Evolutionary conservation across 179 eudicot species (phyloP).

Genomic region (Spergularia azorica): DNA sequence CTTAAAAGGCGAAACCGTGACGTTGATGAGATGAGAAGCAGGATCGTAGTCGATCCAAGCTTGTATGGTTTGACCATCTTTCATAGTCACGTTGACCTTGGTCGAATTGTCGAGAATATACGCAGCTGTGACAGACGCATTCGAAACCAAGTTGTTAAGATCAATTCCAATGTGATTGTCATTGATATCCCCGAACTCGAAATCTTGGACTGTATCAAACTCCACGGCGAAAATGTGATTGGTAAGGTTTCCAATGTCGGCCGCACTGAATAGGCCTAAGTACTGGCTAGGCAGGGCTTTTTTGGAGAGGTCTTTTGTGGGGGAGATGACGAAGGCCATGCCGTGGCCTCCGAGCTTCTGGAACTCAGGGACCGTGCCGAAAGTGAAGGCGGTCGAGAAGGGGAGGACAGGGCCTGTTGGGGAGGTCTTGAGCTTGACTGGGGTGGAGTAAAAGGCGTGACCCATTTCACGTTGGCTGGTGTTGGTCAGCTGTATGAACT

Average conservation of each 20-base stretch:
- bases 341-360: constrained; percentile 58
- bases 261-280: constrained; percentile 41
- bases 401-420: constrained; percentile 31
- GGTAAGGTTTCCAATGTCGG: constrained; percentile 33
- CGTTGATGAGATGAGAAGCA: constrained; percentile 31
- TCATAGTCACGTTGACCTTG: constrained; percentile 44
- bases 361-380: constrained; percentile 46
- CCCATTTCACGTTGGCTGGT: constrained; percentile 41
- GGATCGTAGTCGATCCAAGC: constrained; percentile 72
- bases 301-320: constrained; percentile 31
- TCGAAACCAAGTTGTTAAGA: constrained; percentile 46
- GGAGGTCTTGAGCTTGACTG: constrained; percentile 30
- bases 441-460: constrained; percentile 38
- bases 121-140: constrained; percentile 39
- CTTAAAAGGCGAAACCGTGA: constrained; percentile 42
- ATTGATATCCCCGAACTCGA: constrained; percentile 60
- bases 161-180: constrained; percentile 72
- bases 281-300: constrained; percentile 51
- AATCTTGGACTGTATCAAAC: constrained; percentile 60
- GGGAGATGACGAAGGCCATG: constrained; percentile 43
- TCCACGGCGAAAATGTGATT: constrained; percentile 55
- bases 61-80: constrained; percentile 45
- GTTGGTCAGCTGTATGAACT: constrained; percentile 46
- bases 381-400: constrained; percentile 47
- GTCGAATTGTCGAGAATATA: constrained; percentile 35